Conservation (phyloP, 768 basidiomycete genomes). For the Leucosporidium scottii region DNA sequence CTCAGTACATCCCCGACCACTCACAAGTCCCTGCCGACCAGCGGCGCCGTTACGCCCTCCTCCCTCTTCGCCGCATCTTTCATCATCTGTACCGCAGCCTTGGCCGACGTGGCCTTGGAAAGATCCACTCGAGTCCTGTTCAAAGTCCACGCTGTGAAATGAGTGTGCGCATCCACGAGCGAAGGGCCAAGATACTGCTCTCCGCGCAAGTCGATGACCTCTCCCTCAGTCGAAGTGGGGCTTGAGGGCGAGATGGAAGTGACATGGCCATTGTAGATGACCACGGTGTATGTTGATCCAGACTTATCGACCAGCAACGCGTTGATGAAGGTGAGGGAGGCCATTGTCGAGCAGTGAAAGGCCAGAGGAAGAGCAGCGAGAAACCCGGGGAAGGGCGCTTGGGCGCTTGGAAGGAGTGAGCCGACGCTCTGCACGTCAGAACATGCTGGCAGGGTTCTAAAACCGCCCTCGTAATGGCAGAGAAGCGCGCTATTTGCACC, state of each 20-base stretch:
- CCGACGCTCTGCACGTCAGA: too few species aligned
- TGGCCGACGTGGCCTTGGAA: constrained; percentile 10
- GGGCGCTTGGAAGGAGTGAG: too few species aligned
- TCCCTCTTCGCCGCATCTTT: neutral
- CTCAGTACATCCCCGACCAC: neutral
- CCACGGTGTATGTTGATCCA: neutral
- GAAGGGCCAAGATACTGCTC: constrained; percentile 7
- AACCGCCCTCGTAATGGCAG: too few species aligned
- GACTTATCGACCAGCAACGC: too few species aligned
- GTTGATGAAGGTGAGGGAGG: too few species aligned
- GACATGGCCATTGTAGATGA: neutral
- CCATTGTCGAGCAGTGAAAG: too few species aligned
- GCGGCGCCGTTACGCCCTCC: neutral
- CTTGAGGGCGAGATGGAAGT: neutral
- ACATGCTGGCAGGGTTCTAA: too few species aligned
- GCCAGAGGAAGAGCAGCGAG: too few species aligned
- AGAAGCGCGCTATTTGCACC: too few species aligned
- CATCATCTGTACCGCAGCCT: constrained; percentile 8
- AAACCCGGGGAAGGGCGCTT: too few species aligned
- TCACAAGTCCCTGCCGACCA: constrained; percentile 21
- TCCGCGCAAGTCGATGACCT: neutral
- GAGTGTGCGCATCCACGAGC: constrained; percentile 16
- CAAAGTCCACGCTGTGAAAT: constrained; percentile 17
- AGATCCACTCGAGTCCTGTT: constrained; percentile 13
- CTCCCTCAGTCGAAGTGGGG: neutral